Percentiles rank a stretch among this genome's conserved stretches.
Conservation (phyloP, 2,329 filamentous ascomycete species). For the Trichothecium sympodiale region DNA sequence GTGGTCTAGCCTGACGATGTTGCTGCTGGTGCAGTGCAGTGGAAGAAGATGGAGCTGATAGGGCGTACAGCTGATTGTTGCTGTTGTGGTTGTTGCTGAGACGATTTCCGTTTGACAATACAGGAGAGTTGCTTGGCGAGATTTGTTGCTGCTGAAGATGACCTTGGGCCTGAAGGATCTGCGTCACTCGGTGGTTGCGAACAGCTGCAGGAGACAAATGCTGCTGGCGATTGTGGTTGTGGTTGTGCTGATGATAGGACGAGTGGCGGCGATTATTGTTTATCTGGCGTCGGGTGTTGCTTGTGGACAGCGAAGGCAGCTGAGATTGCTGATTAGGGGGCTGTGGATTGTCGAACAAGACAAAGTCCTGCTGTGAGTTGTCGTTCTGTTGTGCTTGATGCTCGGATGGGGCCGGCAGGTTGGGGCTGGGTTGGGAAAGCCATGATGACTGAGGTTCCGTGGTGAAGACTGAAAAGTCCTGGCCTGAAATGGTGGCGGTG, state of each 20-base stretch:
- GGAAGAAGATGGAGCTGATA: slow-evolving; percentile 51
- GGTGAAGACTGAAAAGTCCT: slow-evolving; percentile 67
- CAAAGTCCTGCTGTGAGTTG: slow-evolving; percentile 56
- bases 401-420: slow-evolving; percentile 52
- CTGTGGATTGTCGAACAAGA: slow-evolving; percentile 55
- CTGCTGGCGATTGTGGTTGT: slow-evolving; percentile 32
- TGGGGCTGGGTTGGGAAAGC: slow-evolving; percentile 59
- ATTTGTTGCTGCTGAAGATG: slow-evolving; percentile 15
- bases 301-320: slow-evolving; percentile 23
- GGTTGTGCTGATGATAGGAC: slow-evolving; percentile 18
- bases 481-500: slow-evolving; percentile 49
- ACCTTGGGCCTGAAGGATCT: slow-evolving; percentile 48
- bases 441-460: slow-evolving; percentile 76
- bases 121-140: slow-evolving; percentile 29
- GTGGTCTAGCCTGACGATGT: slow-evolving; percentile 42
- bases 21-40: slow-evolving; percentile 44
- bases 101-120: slow-evolving; percentile 42
- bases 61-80: slow-evolving; percentile 52
- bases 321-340: slow-evolving; percentile 25
- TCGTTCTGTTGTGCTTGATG: slow-evolving; percentile 43
- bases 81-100: slow-evolving; percentile 35
- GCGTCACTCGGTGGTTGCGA: slow-evolving; percentile 49
- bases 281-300: not conserved
- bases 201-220: slow-evolving; percentile 24
- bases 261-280: slow-evolving; percentile 31